Conservation (phyloP, 2,329 filamentous ascomycete species). For the Ceratocystis cubensis region DNA sequence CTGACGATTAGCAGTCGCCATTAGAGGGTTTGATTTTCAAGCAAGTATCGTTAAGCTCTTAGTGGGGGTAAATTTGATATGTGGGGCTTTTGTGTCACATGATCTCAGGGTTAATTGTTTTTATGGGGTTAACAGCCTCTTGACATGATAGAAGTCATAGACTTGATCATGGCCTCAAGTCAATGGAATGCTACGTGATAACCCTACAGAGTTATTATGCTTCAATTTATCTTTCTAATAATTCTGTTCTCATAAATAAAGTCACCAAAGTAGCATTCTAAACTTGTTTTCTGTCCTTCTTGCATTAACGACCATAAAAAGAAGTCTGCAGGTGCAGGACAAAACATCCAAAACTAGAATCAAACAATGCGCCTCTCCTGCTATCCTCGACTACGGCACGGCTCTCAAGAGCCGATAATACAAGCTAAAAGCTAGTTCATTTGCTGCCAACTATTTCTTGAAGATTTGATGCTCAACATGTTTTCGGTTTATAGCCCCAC, state of each 20-base stretch:
- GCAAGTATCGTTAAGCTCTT: neutral
- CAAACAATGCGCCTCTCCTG: too few species aligned
- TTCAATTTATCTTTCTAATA: too few species aligned
- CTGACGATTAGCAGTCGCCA: neutral
- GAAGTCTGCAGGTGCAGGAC: too few species aligned
- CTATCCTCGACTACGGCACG: too few species aligned
- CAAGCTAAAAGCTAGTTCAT: neutral
- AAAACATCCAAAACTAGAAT: too few species aligned
- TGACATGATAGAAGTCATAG: neutral
- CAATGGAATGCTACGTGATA: too few species aligned
- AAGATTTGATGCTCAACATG: slow-evolving; percentile 6
- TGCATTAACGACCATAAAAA: too few species aligned
- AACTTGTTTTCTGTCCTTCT: too few species aligned
- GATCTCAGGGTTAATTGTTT: neutral
- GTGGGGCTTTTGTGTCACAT: neutral
- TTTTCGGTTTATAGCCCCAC: slow-evolving; percentile 10
- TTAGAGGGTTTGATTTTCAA: neutral
- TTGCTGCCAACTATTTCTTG: neutral
- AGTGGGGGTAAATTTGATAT: neutral
- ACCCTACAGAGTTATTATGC: too few species aligned
- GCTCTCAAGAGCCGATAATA: neutral
- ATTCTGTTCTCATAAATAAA: too few species aligned
- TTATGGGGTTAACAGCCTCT: neutral
- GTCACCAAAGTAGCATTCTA: too few species aligned
- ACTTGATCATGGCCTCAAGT: too few species aligned